Evolutionary conservation across 768 basidiomycete species (phyloP).

Genomic region (Albatrellus ellisii): DNA sequence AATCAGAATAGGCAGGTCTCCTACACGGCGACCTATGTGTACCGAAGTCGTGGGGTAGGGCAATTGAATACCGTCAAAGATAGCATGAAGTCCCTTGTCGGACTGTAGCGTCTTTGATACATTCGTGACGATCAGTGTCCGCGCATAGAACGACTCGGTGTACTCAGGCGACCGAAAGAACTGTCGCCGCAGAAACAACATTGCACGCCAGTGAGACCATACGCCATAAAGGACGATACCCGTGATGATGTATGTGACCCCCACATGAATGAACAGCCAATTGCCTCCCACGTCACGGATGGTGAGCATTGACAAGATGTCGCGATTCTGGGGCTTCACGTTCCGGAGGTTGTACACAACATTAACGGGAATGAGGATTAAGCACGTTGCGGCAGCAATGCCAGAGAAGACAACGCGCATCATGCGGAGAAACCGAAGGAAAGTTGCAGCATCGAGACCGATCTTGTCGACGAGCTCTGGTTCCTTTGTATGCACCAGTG

Average conservation of each 20-base stretch:
- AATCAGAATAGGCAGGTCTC: constrained; percentile 79
- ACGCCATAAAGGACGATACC: constrained; percentile 58
- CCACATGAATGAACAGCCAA: constrained; percentile 76
- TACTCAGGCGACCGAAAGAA: constrained; percentile 93
- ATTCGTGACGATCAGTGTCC: constrained; percentile 73
- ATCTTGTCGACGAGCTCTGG: constrained; percentile 80
- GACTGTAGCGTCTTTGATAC: constrained; percentile 74
- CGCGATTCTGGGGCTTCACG: constrained; percentile 35
- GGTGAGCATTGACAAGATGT: constrained; percentile 69
- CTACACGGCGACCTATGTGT: constrained; percentile 79
- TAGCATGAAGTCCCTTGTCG: constrained; percentile 69
- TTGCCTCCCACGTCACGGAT: constrained; percentile 69
- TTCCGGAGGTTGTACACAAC: constrained; percentile 68
- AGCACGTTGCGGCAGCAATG: constrained; percentile 52
- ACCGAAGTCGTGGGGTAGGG: constrained; percentile 90
- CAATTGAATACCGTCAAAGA: constrained; percentile 57
- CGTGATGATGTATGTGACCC: constrained; percentile 70
- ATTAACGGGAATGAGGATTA: constrained; percentile 78
- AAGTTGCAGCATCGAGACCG: constrained; percentile 89
- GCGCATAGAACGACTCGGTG: constrained; percentile 81
- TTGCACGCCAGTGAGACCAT: constrained; percentile 61
- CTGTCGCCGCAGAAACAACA: constrained; percentile 64
- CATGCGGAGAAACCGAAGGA: constrained; percentile 84
- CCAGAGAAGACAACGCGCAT: constrained; percentile 58
- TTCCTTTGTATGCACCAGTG: constrained; percentile 72